Base-by-base conservation (phyloP, 1,284 basidiomycete species). In the Ustilago crameri region DNA sequence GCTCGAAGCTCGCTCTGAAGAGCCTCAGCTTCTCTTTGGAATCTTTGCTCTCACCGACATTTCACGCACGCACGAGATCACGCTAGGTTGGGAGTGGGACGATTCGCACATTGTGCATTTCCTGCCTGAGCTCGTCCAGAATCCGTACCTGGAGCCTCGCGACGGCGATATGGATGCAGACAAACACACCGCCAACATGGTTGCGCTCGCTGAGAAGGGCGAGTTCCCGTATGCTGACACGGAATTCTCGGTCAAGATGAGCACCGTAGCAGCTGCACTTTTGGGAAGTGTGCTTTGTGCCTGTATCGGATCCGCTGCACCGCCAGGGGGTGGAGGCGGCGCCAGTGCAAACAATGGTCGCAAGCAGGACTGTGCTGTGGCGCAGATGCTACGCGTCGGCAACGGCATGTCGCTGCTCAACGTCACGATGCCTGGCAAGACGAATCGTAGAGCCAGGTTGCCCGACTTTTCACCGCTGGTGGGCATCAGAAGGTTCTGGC, bases 51-150 rank as follows among this genome's bases (percentile, higher is more conserved):
- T 91, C 18, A 85, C 89, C 17, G 91, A 93, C 72, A 87, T 97
- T 62, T 88, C 88, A 61, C 88, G 89, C 35, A 87, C 90, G 49
- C 93, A 95, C 76, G 95, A 98, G 84, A 88, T 98, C 38, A 89
- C 95, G 0, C 84, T 97, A 0, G 92, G 91, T 0, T 98, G 95
- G 93, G 93, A 96, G 82, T 97, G 94, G 95, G 94, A 96, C 75
- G 94, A 97, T 77, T 89, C 89, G 5, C 92, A 93, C 79, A 89
- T 91, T 0, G 89, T 96, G 0, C 95, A 97, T 83, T 86, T 88
- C 49, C 85, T 97, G 0, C 91, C 91, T 4, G 88, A 89, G 17
- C 84, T 93, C 47, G 86, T 92, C 49, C 85, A 89, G 72, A 85
- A 82, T 12, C 80, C 82, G 9, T 61, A 54, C 37, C 60, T 65